phyloP scores from a whole-genome alignment of 148 eudicot species.

The Nepenthes gracilis region DNA sequence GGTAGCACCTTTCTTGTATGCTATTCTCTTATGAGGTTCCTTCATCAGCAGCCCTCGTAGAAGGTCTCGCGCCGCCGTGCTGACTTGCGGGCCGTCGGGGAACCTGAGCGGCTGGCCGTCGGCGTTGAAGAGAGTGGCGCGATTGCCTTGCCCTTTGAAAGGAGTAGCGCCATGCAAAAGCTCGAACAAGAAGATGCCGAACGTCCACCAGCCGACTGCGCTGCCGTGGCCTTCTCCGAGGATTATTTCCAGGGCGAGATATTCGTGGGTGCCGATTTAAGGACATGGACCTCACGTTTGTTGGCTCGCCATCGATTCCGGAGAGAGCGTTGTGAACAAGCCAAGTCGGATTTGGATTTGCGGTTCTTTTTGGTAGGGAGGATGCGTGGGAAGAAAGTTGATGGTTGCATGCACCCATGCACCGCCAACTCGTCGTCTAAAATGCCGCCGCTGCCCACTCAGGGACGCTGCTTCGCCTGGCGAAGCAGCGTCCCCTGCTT shows the following conservation, averaged over 20 bases:
- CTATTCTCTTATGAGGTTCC: conserved; percentile 7
- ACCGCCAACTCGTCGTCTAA: conserved; percentile 4
- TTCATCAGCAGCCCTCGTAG: conserved; percentile 3
- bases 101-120: conserved; percentile 4
- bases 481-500: no score
- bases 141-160: conserved; percentile 4
- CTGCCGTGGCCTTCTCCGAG: conserved; percentile 8
- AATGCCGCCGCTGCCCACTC: not conserved
- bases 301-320: conserved; percentile 10
- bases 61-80: conserved; percentile 7
- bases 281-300: conserved; percentile 9
- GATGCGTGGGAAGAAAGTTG: conserved; percentile 8
- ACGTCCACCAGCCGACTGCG: conserved; percentile 11
- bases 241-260: conserved; percentile 7
- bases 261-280: conserved; percentile 10
- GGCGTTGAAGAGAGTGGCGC: conserved; percentile 5
- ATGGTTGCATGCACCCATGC: not conserved
- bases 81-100: conserved; percentile 1
- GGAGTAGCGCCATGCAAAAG: conserved; percentile 6
- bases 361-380: conserved; percentile 8
- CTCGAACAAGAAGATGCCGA: conserved; percentile 9
- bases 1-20: conserved; percentile 6
- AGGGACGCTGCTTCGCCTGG: no score
- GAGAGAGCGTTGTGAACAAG: conserved; percentile 3
- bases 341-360: conserved; percentile 8